Evolutionary conservation across 192 early-diverging fungal species (phyloP).

Genomic region (Entrophospora sp.): DNA sequence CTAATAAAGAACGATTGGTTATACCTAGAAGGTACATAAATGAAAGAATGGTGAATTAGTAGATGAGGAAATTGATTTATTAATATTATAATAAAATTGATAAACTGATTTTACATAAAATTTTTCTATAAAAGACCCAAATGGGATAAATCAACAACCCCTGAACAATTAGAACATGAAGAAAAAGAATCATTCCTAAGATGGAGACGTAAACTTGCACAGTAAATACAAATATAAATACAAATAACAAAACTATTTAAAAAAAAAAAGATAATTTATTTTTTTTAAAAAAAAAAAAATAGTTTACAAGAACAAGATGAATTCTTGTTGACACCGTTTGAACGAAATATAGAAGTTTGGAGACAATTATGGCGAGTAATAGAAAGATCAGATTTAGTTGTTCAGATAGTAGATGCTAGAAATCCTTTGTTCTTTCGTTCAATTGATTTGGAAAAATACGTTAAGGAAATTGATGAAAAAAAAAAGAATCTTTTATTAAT

Average conservation of each 20-base stretch:
- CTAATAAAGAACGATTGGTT: conserved; percentile 63
- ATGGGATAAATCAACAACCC: conserved; percentile 82
- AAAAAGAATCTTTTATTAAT: conserved; percentile 89
- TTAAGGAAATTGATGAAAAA: conserved; percentile 74
- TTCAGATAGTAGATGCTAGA: conserved; percentile 98
- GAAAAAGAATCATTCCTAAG: conserved; percentile 86
- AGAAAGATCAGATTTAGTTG: conserved; percentile 89
- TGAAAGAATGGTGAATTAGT: too few species aligned
- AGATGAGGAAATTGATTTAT: background rate
- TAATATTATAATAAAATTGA: background rate
- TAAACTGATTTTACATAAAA: background rate
- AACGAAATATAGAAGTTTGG: conserved; percentile 98
- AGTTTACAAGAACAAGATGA: conserved; percentile 89
- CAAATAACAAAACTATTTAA: background rate
- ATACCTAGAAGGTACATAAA: conserved; percentile 61
- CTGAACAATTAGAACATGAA: conserved; percentile 63
- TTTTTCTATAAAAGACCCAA: conserved; percentile 41
- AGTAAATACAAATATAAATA: conserved; percentile 32
- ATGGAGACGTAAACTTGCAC: conserved; percentile 83
- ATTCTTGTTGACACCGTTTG: conserved; percentile 92
- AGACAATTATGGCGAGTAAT: conserved; percentile 98
- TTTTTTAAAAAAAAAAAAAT: too few species aligned
- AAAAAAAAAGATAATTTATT: background rate
- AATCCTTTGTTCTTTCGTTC: conserved; percentile 90
- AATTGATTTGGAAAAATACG: conserved; percentile 84